These are phyloP conservation scores for Fraxinus angustifolia DNA, from an alignment of 305 asterid species.

Conservation along the genomic window DNA sequence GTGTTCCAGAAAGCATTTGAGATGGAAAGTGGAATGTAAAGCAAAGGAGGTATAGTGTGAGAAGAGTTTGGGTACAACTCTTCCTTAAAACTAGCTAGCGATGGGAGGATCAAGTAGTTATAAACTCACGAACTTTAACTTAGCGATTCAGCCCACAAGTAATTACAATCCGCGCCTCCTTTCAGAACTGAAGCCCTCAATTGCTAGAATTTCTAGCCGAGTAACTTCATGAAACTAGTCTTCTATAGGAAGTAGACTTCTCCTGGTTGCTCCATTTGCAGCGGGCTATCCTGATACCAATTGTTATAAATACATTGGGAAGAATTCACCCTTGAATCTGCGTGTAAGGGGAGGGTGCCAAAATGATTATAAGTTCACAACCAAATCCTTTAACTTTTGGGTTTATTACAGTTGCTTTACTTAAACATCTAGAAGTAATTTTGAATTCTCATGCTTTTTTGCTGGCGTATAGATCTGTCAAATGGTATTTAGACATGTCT, in stretches of 20 bases:
- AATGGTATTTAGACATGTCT: constrained; percentile 4
- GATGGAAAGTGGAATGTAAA: constrained; percentile 6
- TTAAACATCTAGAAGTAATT: constrained; percentile 2
- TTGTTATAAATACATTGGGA: neutral
- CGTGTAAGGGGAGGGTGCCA: neutral
- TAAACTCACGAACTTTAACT: neutral
- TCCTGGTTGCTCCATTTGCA: neutral
- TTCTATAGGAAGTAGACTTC: neutral
- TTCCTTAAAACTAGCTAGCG: neutral
- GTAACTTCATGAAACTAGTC: neutral
- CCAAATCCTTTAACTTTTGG: neutral
- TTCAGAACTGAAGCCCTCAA: neutral
- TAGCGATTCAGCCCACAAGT: neutral
- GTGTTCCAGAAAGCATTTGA: constrained; percentile 1
- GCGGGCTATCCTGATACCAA: neutral
- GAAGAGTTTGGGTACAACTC: neutral
- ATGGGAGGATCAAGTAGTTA: neutral
- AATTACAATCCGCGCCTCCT: neutral
- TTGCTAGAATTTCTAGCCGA: neutral
- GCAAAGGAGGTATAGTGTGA: neutral
- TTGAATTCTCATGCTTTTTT: neutral
- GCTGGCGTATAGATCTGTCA: neutral
- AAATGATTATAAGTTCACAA: neutral
- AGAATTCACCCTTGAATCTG: neutral
- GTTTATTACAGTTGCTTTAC: constrained; percentile 9